Base-by-base conservation (phyloP, 768 basidiomycete genomes). In the Boletus subparvulus region DNA sequence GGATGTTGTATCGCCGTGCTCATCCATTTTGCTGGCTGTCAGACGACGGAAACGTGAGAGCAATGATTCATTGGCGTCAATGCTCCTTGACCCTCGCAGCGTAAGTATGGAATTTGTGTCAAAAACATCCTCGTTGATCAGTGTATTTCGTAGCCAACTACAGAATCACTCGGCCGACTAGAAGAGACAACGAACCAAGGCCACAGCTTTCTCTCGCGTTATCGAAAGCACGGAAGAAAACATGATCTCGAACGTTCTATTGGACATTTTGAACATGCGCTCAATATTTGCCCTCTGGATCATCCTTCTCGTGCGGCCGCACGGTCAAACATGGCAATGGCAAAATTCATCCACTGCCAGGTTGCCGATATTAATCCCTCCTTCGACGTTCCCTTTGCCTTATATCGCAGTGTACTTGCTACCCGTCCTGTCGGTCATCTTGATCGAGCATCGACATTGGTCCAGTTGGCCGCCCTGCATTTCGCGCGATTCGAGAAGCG, bases 241-340 rank as follows among this genome's bases (percentile, higher is more conserved):
- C 19, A 6, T 3, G 54, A 56, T 13, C 42, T 58, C 1, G n/a
- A 46, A 9, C 1, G 24, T 35, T 33, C 52, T 17, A 21, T 50
- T 4, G 19, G 40, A 1, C 10, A 11, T 1, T 58, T 58, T 32
- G 40, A 46, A 33, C 43, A 13, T 21, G 52, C 40, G 11, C 47
- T 58, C 4, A 28, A 35, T 9, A 14, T 39, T 24, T 58, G 57
- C 36, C 35, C 57, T 1, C 6, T 3, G 17, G 43, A 41, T 7
- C 47, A 58, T 32, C 47, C 57, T 45, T 54, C 52, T 55, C 53
- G 28, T 45, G 42, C 52, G 2, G 53, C 43, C n/a, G 52, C 53
- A 1, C 41, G 45, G 5, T 39, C 57, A 45, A 58, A 55, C 14
- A 3, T 54, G 14, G 52, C 52, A 9, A 47, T 40, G 44, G 37